phyloP scores from a whole-genome alignment of 495 filamentous ascomycete species.

The Pyrenula massariospora region DNA sequence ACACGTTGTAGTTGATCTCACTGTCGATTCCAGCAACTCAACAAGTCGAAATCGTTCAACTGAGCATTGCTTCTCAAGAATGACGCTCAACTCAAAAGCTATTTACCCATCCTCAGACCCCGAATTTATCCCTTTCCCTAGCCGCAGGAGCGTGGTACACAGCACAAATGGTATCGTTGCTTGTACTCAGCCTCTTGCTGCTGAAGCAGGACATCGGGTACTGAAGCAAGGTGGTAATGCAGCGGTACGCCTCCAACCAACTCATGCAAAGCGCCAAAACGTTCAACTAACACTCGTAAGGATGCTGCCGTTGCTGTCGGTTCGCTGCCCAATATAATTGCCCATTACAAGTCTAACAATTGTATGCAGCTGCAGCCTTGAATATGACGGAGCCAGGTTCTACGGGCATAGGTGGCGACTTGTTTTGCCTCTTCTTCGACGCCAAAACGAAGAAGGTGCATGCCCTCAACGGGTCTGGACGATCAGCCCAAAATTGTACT shows the following conservation, averaged over 20 bases:
- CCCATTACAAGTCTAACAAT: not conserved
- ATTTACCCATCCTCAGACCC: conserved; percentile 53
- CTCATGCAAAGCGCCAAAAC: not conserved
- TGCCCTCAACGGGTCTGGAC: conserved; percentile 84
- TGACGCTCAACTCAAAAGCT: conserved; percentile 47
- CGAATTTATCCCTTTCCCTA: conserved; percentile 56
- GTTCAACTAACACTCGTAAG: conserved; percentile 25
- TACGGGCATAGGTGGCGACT: conserved; percentile 95
- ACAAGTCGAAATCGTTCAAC: too few species aligned
- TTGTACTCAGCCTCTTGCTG: conserved; percentile 83
- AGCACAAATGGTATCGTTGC: conserved; percentile 88
- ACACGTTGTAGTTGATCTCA: too few species aligned
- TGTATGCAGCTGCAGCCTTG: conserved; percentile 55
- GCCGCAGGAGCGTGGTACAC: conserved; percentile 82
- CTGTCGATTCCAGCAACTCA: too few species aligned
- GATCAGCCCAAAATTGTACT: conserved; percentile 57
- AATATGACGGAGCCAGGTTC: conserved; percentile 90
- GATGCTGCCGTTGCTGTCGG: conserved; percentile 89
- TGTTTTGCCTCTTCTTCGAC: conserved; percentile 94
- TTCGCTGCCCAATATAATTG: conserved; percentile 16
- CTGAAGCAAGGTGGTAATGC: conserved; percentile 84
- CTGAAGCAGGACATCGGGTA: conserved; percentile 74
- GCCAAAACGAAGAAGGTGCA: conserved; percentile 69
- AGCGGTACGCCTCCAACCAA: conserved; percentile 41
- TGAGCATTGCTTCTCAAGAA: too few species aligned